Evolutionary conservation across 805 yeast genomes (phyloP).

Genomic region (Yamadazyma olivae): DNA sequence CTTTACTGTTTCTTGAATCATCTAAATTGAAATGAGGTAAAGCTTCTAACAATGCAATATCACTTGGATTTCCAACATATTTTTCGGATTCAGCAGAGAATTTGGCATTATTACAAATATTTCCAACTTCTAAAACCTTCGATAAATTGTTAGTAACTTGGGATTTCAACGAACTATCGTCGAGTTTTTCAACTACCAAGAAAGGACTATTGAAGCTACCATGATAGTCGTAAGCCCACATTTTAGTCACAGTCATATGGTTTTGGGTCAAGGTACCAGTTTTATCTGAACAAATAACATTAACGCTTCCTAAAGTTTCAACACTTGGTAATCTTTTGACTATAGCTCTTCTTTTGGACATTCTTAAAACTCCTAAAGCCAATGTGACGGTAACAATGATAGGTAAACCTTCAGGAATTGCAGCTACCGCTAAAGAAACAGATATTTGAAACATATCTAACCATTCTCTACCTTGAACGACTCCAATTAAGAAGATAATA

Average conservation of each 20-base stretch:
- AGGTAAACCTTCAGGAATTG: slow-evolving; percentile 98
- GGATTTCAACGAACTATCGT: slow-evolving; percentile 37
- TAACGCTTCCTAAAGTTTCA: slow-evolving; percentile 91
- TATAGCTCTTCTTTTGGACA: slow-evolving; percentile 94
- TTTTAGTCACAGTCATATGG: slow-evolving; percentile 82
- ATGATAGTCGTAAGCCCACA: slow-evolving; percentile 71
- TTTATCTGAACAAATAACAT: slow-evolving; percentile 89
- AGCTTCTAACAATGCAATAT: slow-evolving; percentile 82
- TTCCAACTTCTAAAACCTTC: slow-evolving; percentile 61
- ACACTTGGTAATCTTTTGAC: slow-evolving; percentile 93
- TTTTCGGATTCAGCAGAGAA: slow-evolving; percentile 66
- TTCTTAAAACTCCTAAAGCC: slow-evolving; percentile 92
- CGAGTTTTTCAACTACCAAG: slow-evolving; percentile 46
- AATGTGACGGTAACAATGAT: slow-evolving; percentile 96
- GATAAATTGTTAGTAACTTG: slow-evolving; percentile 54
- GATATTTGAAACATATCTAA: slow-evolving; percentile 97
- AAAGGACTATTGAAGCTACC: slow-evolving; percentile 37
- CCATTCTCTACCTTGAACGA: slow-evolving; percentile 91
- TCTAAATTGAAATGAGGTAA: slow-evolving; percentile 66
- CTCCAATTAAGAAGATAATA: slow-evolving; percentile 84
- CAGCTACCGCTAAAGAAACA: slow-evolving; percentile 97
- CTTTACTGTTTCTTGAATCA: slow-evolving; percentile 61
- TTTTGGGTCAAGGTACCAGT: slow-evolving; percentile 83
- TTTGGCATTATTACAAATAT: slow-evolving; percentile 71
- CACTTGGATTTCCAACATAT: slow-evolving; percentile 90